Base-by-base conservation (phyloP, 495 filamentous ascomycete genomes). In the Xylaria palmicola region DNA sequence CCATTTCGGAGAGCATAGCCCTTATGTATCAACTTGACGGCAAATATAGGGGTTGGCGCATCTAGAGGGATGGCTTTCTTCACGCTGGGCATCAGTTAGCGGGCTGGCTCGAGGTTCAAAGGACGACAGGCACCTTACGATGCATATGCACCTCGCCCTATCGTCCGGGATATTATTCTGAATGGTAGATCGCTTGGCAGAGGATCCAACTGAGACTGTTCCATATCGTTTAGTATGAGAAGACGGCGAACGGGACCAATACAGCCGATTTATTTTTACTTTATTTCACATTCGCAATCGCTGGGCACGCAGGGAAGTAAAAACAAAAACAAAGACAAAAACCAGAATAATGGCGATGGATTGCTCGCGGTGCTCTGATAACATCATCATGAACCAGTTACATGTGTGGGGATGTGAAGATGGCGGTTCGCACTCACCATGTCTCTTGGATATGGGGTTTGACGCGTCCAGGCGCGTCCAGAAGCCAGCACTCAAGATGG, bases 1-100 rank as follows among this genome's bases (percentile, higher is more conserved):
- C 94, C 94, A 80, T 93, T 86, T 59, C 88, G 86, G 60, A 90
- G 79, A 55, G 95, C 94, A 72, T 96, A 94, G 57, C 89, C 89
- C 76, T 98, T 98, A 79, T 98, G 91, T 70, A 99, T 97, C 75
- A 98, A 91, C 77, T 99, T 99, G 72, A 97, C 91, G 7, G 94
- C 94, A 75, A 99, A 97, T 68, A 98, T 78, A 3, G 92, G 91
- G 29, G 81, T 83, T 13, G 84, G 74, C 17, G 83, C 73, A 62
- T 88, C 78, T 27, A 87, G 74, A 15, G 92, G 92, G 54, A 83
- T 84, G 29, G 93, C 94, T 79, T 97, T 98, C 74, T 96, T 96
- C 68, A 98, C 93, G 63, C 93, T 98, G 70, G 7, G 13, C 26
- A 47, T 26, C 44, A 37, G 51, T 72, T 57, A 74, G 71, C n/a